Conservation (phyloP, 768 basidiomycete genomes). For the Trametes cinnabarina region DNA sequence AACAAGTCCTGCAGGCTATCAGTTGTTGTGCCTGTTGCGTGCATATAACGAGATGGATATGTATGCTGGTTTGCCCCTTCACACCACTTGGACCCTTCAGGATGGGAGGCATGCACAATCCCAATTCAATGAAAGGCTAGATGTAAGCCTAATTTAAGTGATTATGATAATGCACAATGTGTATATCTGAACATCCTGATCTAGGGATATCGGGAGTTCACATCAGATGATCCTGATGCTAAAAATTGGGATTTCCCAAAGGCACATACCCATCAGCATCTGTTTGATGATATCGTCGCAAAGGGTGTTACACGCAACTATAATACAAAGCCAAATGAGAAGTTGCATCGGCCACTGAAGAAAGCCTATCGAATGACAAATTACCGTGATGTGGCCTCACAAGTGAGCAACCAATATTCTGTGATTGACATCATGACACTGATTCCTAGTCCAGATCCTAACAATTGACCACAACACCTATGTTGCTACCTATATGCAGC, state of each 20-base stretch:
- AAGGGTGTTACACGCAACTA: conserved; percentile 14
- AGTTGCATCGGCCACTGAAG: conserved; percentile 11
- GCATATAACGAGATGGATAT: background rate
- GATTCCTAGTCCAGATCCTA: background rate
- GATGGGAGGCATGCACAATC: background rate
- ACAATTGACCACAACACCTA: background rate
- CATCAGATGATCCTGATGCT: background rate
- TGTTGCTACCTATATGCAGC: background rate
- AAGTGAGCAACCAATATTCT: background rate
- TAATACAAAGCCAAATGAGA: conserved; percentile 18
- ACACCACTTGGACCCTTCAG: background rate
- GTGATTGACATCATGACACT: background rate
- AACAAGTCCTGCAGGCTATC: background rate
- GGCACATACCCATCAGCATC: background rate
- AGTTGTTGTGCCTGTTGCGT: background rate
- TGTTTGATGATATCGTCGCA: conserved; percentile 6
- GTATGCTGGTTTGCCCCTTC: background rate
- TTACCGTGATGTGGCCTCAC: background rate
- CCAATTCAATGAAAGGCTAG: background rate
- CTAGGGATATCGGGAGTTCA: background rate
- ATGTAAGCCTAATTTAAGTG: background rate
- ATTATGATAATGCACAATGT: background rate
- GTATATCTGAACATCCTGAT: background rate
- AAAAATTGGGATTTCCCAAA: conserved; percentile 22
- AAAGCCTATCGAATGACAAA: background rate